Base-by-base conservation (phyloP, 257 asterid genomes). In the Perilla frutescens region DNA sequence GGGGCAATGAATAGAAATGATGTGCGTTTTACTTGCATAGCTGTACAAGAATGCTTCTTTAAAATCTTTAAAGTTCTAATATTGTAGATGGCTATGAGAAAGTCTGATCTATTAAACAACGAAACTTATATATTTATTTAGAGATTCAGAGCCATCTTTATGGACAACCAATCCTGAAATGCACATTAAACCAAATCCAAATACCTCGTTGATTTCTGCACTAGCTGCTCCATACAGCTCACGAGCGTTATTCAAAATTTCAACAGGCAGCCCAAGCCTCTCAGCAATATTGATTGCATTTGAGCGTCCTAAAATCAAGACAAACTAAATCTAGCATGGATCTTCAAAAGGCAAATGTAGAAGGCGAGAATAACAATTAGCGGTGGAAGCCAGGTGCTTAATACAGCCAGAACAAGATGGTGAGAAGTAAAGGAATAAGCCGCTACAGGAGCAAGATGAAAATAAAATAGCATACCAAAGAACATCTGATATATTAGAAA, bases 261-360 rank as follows among this genome's bases (percentile, higher is more conserved):
- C 87, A 75, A 60, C 82, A 37, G 97, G 96, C 48, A 95, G 76
- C 51, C 99, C 94, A 50, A 95, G 91, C 84, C 97, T 92, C 88
- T 90, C 96, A 47, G 98, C 91, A 64, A 95, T 87, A 84, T 87
- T 89, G 71, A 95, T 95, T 66, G 99, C 99, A 89, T 95, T 95
- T 75, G 99, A 95, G 36, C 96, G 91, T 49, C 99, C 99, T 94
- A 84, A 76, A 77, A 36, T 74, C 29, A 76, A 73, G 63, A 69
- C 10, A 58, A 66, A 70, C 34, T 41, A 73, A 45, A 13, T 54
- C 73, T 44, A 61, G 62, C 63, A 41, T 62, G 51, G 58, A 62
- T 62, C 67, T 73, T 78, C 69, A 60, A 14, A 59, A 32, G 44
- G 63, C 59, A 37, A 69, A 73, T 39, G 8, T 8, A 8, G 15